Conservation (phyloP, 768 basidiomycete species). For the Inosperma sp. region DNA sequence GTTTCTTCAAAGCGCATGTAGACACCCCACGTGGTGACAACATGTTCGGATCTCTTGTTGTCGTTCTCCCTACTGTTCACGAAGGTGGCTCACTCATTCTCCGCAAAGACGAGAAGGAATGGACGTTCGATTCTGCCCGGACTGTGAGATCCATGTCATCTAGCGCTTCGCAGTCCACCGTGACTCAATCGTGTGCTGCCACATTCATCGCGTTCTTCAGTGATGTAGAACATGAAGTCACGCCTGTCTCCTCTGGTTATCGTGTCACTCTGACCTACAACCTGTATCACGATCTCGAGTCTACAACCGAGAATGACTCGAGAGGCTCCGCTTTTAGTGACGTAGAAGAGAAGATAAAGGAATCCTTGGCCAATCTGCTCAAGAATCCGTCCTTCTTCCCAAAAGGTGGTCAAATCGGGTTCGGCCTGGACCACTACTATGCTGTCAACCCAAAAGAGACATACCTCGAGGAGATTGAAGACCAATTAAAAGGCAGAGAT, state of each 20-base stretch:
- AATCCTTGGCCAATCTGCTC: background rate
- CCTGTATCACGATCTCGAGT: slow-evolving; percentile 26
- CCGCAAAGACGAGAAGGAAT: slow-evolving; percentile 26
- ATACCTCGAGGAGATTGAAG: background rate
- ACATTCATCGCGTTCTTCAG: slow-evolving; percentile 35
- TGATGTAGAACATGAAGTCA: no score
- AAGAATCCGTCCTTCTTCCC: background rate
- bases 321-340: background rate
- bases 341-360: no score
- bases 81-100: slow-evolving; percentile 41
- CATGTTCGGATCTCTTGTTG: slow-evolving; percentile 48
- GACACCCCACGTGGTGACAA: slow-evolving; percentile 39
- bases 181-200: slow-evolving; percentile 9
- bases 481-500: slow-evolving; percentile 11
- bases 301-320: background rate
- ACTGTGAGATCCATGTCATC: slow-evolving; percentile 13
- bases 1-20: slow-evolving; percentile 45
- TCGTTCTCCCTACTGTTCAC: slow-evolving; percentile 41
- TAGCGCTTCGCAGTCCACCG: background rate
- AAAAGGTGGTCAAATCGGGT: background rate
- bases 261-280: slow-evolving; percentile 43
- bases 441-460: background rate
- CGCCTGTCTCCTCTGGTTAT: no score
- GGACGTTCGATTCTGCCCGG: slow-evolving; percentile 34
- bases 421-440: slow-evolving; percentile 8